Conservation (phyloP, 2,329 filamentous ascomycete species). For the Colletotrichum tamarilloi region DNA sequence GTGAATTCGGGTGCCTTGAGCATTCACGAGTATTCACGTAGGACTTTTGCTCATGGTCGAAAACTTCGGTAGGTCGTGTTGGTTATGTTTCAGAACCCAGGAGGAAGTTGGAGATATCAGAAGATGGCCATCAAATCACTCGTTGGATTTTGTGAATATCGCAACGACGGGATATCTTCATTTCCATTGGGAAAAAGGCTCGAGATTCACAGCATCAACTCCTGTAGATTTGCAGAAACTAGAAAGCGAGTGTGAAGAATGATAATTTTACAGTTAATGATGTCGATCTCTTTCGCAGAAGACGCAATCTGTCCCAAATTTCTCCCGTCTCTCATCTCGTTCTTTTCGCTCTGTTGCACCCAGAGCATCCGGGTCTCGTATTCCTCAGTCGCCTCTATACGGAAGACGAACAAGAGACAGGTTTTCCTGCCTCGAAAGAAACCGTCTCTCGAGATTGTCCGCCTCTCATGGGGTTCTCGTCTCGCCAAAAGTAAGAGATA, state of each 20-base stretch:
- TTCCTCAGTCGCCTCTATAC: neutral
- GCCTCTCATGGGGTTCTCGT: neutral
- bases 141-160: neutral
- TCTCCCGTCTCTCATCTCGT: neutral
- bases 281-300: conserved; percentile 2
- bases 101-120: neutral
- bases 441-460: neutral
- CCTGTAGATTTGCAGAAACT: conserved; percentile 10
- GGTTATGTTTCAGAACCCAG: neutral
- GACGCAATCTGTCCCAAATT: conserved; percentile 13
- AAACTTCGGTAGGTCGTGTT: neutral
- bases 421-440: neutral
- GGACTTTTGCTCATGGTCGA: neutral
- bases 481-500: conserved; percentile 37
- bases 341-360: neutral
- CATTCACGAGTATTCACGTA: conserved; percentile 29
- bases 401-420: neutral
- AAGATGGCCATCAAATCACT: neutral
- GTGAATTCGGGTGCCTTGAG: conserved; percentile 4
- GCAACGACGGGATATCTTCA: conserved; percentile 6
- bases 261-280: conserved; percentile 42
- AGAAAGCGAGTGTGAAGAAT: conserved; percentile 44
- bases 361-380: neutral
- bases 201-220: conserved; percentile 21
- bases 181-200: neutral